These are phyloP conservation scores for Lecanicillium sp. DNA, from an alignment of 2,329 filamentous ascomycete genomes.

Conservation along the genomic window DNA sequence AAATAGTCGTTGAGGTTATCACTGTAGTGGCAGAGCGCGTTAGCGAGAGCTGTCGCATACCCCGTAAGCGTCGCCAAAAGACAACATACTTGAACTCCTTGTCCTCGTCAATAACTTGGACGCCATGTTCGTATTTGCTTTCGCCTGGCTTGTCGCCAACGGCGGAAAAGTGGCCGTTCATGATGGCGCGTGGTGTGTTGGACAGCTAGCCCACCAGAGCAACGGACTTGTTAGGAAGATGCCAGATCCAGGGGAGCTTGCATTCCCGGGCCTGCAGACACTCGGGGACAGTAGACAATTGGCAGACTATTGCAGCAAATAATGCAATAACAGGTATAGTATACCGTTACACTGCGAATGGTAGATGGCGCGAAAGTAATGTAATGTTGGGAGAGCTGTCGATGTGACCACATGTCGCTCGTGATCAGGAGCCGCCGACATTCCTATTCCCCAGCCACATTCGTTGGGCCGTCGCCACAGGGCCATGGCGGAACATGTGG, in stretches of 20 bases:
- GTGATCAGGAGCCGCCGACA: too few species aligned
- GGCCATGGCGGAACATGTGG: too few species aligned
- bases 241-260: background rate
- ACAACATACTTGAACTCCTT: constrained; percentile 79
- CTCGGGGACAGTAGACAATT: too few species aligned
- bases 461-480: too few species aligned
- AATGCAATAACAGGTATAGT: too few species aligned
- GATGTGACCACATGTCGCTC: too few species aligned
- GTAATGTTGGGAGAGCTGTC: too few species aligned
- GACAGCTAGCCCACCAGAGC: background rate
- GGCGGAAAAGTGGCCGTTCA: constrained; percentile 77
- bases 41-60: constrained; percentile 7
- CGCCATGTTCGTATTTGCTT: constrained; percentile 78
- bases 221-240: background rate
- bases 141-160: constrained; percentile 57
- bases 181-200: constrained; percentile 23
- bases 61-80: constrained; percentile 4
- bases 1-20: constrained; percentile 75
- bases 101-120: constrained; percentile 87
- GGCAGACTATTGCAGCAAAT: too few species aligned
- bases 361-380: too few species aligned
- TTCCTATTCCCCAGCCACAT: too few species aligned
- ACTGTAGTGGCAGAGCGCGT: constrained; percentile 35
- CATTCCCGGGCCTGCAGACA: background rate
- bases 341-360: too few species aligned